These are phyloP conservation scores for Aureobasidium musti DNA, from an alignment of 2,329 filamentous ascomycete species.

Conservation along the genomic window DNA sequence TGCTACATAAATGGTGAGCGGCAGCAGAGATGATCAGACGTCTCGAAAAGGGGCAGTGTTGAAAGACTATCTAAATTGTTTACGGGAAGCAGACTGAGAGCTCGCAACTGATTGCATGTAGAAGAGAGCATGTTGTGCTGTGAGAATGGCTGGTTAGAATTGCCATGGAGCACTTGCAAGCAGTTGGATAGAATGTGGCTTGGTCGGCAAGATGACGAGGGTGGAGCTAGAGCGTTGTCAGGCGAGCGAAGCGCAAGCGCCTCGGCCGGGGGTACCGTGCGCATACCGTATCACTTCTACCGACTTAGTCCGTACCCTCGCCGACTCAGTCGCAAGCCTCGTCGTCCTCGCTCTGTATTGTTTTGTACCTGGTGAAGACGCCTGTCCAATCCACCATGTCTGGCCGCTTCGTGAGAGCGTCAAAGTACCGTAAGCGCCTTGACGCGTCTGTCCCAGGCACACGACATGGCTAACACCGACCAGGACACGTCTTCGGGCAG, in stretches of 20 bases:
- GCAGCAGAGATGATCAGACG: not conserved
- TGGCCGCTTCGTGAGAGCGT: slow-evolving; percentile 71
- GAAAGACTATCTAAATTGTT: not conserved
- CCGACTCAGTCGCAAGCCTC: not conserved
- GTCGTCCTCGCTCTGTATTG: slow-evolving; percentile 1
- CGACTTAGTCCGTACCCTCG: not conserved
- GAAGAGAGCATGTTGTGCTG: too few species aligned
- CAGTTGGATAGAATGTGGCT: not conserved
- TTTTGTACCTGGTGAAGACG: slow-evolving; percentile 6
- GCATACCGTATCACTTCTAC: slow-evolving; percentile 4
- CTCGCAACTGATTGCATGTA: not conserved
- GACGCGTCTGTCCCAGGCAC: slow-evolving; percentile 31
- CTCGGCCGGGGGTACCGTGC: slow-evolving; percentile 7
- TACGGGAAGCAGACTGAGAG: not conserved
- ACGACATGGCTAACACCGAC: slow-evolving; percentile 25
- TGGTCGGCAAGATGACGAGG: slow-evolving; percentile 1
- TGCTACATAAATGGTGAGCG: too few species aligned
- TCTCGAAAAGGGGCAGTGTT: not conserved
- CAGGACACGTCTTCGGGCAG: slow-evolving; percentile 98
- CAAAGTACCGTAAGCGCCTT: slow-evolving; percentile 66
- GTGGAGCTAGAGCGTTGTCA: too few species aligned
- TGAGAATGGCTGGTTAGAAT: too few species aligned
- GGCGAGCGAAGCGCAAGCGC: slow-evolving; percentile 7
- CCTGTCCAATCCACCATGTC: slow-evolving; percentile 55
- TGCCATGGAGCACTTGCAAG: not conserved